Evolutionary conservation across 345 rosid genomes (phyloP).

Genomic region (Excoecaria cochinchinensis): DNA sequence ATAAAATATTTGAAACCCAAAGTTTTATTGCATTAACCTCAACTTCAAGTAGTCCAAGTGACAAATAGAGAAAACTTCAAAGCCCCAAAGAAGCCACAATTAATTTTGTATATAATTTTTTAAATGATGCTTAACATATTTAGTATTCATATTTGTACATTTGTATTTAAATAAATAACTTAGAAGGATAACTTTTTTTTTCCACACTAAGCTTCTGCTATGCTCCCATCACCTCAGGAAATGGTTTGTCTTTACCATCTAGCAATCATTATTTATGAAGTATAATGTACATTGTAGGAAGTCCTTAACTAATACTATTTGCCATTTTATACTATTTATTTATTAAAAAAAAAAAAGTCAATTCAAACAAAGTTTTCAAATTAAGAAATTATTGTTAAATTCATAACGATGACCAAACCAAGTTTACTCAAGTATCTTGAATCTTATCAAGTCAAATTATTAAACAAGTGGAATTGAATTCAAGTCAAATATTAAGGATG

Average conservation of each 20-base stretch:
- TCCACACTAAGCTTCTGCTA: neutral
- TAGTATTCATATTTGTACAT: neutral
- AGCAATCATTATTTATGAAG: too few species aligned
- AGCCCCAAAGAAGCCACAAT: neutral
- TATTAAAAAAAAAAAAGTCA: too few species aligned
- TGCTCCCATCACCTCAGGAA: neutral
- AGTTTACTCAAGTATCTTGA: too few species aligned
- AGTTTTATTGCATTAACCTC: neutral
- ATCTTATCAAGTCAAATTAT: too few species aligned
- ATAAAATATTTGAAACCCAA: neutral
- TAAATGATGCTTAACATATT: conserved; percentile 25
- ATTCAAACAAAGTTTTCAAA: too few species aligned
- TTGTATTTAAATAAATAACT: neutral
- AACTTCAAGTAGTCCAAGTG: neutral
- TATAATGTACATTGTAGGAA: too few species aligned
- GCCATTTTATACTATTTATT: too few species aligned
- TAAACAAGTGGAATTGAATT: too few species aligned
- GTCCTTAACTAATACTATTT: too few species aligned
- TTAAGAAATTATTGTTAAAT: too few species aligned
- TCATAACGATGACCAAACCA: too few species aligned
- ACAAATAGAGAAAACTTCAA: neutral
- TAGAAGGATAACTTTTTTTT: neutral
- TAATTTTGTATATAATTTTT: neutral
- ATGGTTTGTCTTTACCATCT: neutral
- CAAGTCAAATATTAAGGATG: too few species aligned